Percentiles rank a stretch among this genome's conserved stretches.
These are phyloP conservation scores for Trametes polyzona DNA, from an alignment of 1,284 basidiomycete species.

Conservation along the genomic window DNA sequence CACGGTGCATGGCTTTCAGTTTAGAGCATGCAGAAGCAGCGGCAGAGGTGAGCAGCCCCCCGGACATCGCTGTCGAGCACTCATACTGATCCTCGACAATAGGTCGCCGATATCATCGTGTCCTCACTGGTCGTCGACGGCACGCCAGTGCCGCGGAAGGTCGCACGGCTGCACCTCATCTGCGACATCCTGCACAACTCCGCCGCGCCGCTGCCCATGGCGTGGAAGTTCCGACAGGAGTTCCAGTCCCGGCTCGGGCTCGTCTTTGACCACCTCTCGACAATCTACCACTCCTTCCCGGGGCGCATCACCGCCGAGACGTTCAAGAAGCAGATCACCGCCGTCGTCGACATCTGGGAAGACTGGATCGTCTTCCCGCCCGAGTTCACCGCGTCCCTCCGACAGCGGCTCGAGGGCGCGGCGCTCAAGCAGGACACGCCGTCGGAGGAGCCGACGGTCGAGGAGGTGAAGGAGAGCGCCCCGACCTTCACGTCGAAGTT, in stretches of 20 bases:
- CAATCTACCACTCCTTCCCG: slow-evolving; percentile 89
- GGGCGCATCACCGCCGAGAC: slow-evolving; percentile 92
- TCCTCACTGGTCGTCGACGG: slow-evolving; percentile 81
- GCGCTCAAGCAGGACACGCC: slow-evolving; percentile 37
- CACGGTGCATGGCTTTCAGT: slow-evolving; percentile 94
- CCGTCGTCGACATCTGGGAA: slow-evolving; percentile 93
- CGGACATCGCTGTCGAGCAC: slow-evolving; percentile 1
- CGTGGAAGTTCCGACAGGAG: slow-evolving; percentile 93
- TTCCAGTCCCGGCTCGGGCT: slow-evolving; percentile 87
- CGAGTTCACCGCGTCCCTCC: slow-evolving; percentile 76
- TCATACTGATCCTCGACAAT: slow-evolving; percentile 5
- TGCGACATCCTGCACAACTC: slow-evolving; percentile 99
- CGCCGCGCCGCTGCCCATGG: slow-evolving; percentile 83
- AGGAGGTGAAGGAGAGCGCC: slow-evolving; percentile 33
- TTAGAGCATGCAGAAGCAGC: slow-evolving; percentile 94
- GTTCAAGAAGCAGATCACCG: slow-evolving; percentile 88
- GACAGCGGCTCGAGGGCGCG: slow-evolving; percentile 73
- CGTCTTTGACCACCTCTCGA: slow-evolving; percentile 93
- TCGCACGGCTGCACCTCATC: slow-evolving; percentile 92
- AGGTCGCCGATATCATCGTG: slow-evolving; percentile 89
- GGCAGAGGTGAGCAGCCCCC: slow-evolving; percentile 65
- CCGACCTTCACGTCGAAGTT: slow-evolving; percentile 61
- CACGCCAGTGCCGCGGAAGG: slow-evolving; percentile 94
- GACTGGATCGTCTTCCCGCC: slow-evolving; percentile 93
- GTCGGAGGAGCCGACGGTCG: slow-evolving; percentile 37